Evolutionary conservation across 805 yeast species (phyloP), one percentile per base, ranked within the genome.

Genomic region (Teunomyces gatunensis): DNA sequence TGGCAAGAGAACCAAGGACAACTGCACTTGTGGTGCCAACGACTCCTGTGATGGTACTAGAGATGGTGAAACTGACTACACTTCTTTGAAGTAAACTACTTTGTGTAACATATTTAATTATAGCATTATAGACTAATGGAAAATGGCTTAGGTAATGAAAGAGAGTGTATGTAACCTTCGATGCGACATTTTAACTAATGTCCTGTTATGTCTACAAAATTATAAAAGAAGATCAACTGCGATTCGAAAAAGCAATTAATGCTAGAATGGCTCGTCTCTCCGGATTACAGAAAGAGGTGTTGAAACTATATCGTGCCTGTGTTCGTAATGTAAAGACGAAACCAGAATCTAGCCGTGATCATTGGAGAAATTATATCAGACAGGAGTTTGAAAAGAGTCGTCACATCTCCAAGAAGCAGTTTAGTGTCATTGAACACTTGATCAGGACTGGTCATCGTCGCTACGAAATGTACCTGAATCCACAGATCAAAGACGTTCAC

Each of bases 371-470:
- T 2, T 86, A 73, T 58, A 65, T 81, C 3, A 76, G 84, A 44
- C 54, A 55, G n/a, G 92, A 89, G 60, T 92, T 91, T 63, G 68
- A 59, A 12, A 81, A 81, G 55, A 73, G 83, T 61, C 68, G 73
- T 43, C 56, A 63, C 27, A 66, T 91, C 9, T 81, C 86, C 32
- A 84, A 86, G 63, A 85, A 87, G 55, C 96, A 89, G 54, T 91
- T 91, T 63, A 75, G 85, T 39, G 86, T 96, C 0, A 82, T 91
- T 39, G 98, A 91, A 62, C 90, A 91, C 65, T 72, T 92, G 33
- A 65, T 91, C 35, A 73, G 98, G 49, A 75, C 78, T 3, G 98
- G 98, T 3, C 74, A 78, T 51, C 81, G 84, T 59, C 74, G 86
- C 57, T 73, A 78, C 43, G 95, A 89, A 52, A 79, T 84, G 80